Conservation (phyloP, 148 eudicot species). For the Vaccinium myrtillus region DNA sequence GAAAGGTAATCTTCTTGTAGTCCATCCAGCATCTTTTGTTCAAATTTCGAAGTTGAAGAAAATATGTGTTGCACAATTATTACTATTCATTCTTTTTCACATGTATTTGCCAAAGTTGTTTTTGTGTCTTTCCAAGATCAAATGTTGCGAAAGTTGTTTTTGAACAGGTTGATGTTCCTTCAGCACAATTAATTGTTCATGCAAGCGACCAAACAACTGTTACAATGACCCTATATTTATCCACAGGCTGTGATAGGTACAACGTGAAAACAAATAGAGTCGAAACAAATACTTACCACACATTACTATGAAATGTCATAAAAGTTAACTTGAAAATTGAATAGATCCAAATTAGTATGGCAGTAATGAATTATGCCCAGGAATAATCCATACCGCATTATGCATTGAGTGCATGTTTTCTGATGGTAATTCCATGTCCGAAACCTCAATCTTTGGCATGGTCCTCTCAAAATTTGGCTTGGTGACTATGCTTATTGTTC, state of each 20-base stretch:
- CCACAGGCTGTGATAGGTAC: neutral
- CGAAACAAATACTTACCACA: neutral
- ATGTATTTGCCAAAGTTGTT: neutral
- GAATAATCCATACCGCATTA: conserved; percentile 39
- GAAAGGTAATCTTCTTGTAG: neutral
- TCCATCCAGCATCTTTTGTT: neutral
- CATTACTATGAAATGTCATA: neutral
- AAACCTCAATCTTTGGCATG: conserved; percentile 38
- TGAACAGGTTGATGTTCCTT: neutral
- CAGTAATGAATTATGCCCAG: neutral
- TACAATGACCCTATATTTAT: neutral
- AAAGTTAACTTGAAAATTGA: neutral
- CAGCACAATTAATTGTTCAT: neutral
- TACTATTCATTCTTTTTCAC: neutral
- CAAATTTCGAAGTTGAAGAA: neutral
- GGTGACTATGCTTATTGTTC: conserved; percentile 22
- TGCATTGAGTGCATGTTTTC: conserved; percentile 30
- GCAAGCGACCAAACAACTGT: neutral
- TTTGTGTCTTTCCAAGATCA: neutral
- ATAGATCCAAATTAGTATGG: neutral
- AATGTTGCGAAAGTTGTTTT: neutral
- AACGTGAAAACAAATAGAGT: neutral
- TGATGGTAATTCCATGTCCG: conserved; percentile 36
- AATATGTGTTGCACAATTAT: neutral
- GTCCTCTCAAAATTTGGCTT: conserved; percentile 34